Conservation (phyloP, 345 rosid species). For the Lepidium didymum region DNA sequence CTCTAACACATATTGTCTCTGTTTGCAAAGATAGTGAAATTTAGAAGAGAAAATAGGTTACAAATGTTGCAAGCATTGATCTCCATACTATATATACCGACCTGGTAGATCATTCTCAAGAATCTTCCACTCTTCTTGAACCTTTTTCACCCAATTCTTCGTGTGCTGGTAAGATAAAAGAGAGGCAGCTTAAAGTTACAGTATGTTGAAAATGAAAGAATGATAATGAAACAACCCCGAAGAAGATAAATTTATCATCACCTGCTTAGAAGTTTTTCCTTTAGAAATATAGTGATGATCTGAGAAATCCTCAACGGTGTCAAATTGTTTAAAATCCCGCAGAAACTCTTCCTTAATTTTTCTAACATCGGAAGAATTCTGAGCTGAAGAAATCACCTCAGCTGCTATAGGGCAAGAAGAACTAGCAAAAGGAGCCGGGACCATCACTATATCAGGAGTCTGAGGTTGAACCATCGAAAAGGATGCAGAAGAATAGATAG, state of each 20-base stretch:
- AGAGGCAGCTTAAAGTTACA: not conserved
- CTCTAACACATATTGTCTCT: constrained; percentile 85
- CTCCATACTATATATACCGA: constrained; percentile 15
- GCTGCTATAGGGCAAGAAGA: not conserved
- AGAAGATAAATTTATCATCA: constrained; percentile 8
- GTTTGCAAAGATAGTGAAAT: constrained; percentile 5
- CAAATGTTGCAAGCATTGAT: not conserved
- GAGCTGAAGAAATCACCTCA: constrained; percentile 4
- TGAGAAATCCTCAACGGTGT: constrained; percentile 57
- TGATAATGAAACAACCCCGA: not conserved
- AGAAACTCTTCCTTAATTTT: constrained; percentile 37
- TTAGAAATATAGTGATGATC: constrained; percentile 55
- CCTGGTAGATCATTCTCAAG: constrained; percentile 92
- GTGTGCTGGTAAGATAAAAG: constrained; percentile 39
- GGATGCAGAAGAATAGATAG: not conserved
- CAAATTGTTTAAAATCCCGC: constrained; percentile 56
- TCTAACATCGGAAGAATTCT: constrained; percentile 12
- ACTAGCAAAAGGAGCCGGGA: not conserved
- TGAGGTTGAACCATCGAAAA: not conserved
- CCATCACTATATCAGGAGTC: constrained; percentile 16
- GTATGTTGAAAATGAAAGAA: not conserved
- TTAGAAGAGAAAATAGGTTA: not conserved
- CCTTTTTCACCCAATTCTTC: constrained; percentile 64
- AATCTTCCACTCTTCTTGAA: constrained; percentile 88
- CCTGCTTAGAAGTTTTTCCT: constrained; percentile 46